Conservation (phyloP, 306 rosid species). For the Gastrolobium villosum region DNA sequence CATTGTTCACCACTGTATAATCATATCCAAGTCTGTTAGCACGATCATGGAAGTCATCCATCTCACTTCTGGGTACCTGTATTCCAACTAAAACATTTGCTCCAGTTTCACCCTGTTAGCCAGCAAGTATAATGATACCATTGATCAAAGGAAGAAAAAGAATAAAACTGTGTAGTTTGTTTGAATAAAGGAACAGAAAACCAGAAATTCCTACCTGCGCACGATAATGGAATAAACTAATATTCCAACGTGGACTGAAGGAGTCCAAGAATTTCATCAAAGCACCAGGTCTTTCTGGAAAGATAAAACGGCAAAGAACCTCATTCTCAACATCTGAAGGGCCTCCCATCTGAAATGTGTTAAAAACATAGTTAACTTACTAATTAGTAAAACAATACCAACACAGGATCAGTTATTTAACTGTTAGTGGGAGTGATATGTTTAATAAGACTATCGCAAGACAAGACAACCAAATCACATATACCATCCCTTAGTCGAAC, state of each 20-base stretch:
- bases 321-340: constrained; percentile 70
- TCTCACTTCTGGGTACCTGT: constrained; percentile 67
- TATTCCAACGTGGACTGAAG: constrained; percentile 96
- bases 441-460: background rate
- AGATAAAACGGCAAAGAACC: constrained; percentile 85
- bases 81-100: constrained; percentile 92
- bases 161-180: constrained; percentile 18
- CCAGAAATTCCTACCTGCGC: constrained; percentile 62
- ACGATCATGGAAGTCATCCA: constrained; percentile 67
- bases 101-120: constrained; percentile 83
- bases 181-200: constrained; percentile 17
- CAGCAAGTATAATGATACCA: constrained; percentile 23
- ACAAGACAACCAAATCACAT: constrained; percentile 25
- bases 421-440: background rate
- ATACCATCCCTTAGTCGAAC: background rate
- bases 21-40: constrained; percentile 76
- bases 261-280: constrained; percentile 85
- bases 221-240: constrained; percentile 88
- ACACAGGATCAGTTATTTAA: background rate
- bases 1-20: constrained; percentile 70
- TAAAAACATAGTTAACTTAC: constrained; percentile 45
- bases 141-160: constrained; percentile 11
- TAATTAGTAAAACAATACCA: constrained; percentile 22
- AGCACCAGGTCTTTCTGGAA: constrained; percentile 98
- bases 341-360: constrained; percentile 82